Percentiles rank a stretch among this genome's conserved stretches.
Evolutionary conservation across 2,329 filamentous ascomycete genomes (phyloP).

Genomic region (Calycina herbarum): DNA sequence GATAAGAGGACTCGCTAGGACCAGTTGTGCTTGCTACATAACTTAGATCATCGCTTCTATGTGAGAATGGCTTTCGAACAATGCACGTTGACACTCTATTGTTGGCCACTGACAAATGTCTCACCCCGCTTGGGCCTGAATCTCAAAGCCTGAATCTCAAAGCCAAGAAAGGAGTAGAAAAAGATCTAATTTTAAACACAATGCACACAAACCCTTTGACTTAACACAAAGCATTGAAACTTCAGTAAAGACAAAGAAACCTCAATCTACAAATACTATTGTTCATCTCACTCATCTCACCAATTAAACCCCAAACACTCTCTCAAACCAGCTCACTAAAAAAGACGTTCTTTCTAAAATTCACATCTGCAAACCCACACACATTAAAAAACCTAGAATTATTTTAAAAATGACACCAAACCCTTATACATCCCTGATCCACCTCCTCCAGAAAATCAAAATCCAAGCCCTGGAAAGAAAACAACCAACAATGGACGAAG

Average conservation of each 20-base stretch:
- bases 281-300: neutral
- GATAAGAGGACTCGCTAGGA: too few relatives aligned
- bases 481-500: neutral
- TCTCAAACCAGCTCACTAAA: neutral
- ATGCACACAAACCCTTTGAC: neutral
- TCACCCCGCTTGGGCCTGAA: too few relatives aligned
- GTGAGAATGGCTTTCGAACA: too few relatives aligned
- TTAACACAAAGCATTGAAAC: neutral
- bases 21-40: too few relatives aligned
- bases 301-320: too few relatives aligned
- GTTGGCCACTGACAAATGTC: too few relatives aligned
- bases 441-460: neutral
- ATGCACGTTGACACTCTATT: too few relatives aligned
- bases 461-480: neutral
- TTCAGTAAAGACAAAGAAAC: neutral
- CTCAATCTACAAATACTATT: neutral
- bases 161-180: neutral
- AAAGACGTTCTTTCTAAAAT: neutral
- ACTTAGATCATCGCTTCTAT: too few relatives aligned
- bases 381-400: neutral
- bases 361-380: neutral
- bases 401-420: neutral
- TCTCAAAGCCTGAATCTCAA: too few relatives aligned
- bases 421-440: neutral
- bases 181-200: neutral